Evolutionary conservation across 331 rosid species (phyloP).

Genomic region (Phaseolus coccineus): DNA sequence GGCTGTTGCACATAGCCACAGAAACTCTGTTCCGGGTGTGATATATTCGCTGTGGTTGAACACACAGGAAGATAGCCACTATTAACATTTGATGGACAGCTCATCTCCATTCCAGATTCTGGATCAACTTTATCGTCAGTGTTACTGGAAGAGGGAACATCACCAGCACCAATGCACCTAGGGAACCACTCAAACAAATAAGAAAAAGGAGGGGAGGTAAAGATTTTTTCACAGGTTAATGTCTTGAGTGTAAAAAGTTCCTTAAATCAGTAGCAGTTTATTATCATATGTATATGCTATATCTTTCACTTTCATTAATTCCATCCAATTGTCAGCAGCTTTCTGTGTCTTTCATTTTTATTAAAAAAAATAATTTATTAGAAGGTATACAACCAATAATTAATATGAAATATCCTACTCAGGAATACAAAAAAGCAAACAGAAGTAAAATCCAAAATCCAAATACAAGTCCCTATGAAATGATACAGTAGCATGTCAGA

Average conservation of each 20-base stretch:
- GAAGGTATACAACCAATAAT: background rate
- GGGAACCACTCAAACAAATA: slow-evolving; percentile 29
- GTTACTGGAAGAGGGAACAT: slow-evolving; percentile 48
- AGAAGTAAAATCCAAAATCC: slow-evolving; percentile 11
- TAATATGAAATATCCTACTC: background rate
- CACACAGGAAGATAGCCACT: slow-evolving; percentile 54
- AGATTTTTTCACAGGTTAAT: background rate
- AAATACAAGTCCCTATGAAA: slow-evolving; percentile 5
- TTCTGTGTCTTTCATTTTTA: background rate
- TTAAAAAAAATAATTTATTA: background rate
- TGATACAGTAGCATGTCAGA: background rate
- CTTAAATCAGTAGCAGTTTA: background rate
- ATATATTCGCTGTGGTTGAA: slow-evolving; percentile 50
- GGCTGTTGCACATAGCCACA: slow-evolving; percentile 56
- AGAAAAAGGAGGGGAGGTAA: background rate
- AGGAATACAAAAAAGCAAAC: background rate
- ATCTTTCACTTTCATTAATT: background rate
- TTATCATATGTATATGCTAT: slow-evolving; percentile 3
- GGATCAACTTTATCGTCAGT: slow-evolving; percentile 54
- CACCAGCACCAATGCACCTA: slow-evolving; percentile 42
- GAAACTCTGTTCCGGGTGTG: slow-evolving; percentile 56
- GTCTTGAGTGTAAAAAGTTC: background rate
- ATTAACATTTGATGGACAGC: slow-evolving; percentile 67
- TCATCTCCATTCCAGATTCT: slow-evolving; percentile 63
- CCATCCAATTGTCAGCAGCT: slow-evolving; percentile 12